Base-by-base conservation (phyloP, 2,329 filamentous ascomycete genomes). In the Phyllosticta capitalensis region DNA sequence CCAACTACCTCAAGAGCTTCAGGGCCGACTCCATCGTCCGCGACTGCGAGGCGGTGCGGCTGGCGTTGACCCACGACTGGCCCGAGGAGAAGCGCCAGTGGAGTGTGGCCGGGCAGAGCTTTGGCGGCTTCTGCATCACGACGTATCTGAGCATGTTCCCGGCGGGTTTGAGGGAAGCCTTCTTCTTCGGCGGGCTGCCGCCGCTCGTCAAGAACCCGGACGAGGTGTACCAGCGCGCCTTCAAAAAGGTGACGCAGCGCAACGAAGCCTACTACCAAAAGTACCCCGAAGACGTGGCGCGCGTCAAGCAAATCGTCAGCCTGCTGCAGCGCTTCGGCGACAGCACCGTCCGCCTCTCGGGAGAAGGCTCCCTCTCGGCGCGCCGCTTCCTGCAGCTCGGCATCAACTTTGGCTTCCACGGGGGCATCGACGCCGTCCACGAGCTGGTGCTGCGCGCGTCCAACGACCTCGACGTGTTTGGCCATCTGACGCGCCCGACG, bases 51-150 rank as follows among this genome's bases (percentile, higher is more conserved):
- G 90, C 92, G 4, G 84, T 97, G 30, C 83, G 92, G 5, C 82
- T 85, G 66, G 86, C 81, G 48, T 77, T 97, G 58, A 94, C 88
- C 0, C 76, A 79, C 5, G 83, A 85, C 56, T 88, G 85, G 66
- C 84, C 88, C 0, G 77, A 81, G 21, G 83, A 87, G 54, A 85
- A 88, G 69, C 83, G 85, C 70, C 85, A 86, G 69, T 96, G 92
- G 92, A 88, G 85, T 61, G 81, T 94, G 28, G 87, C 95, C 63
- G 92, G 92, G 9, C 92, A 96, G 75, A 92, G 87, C 17, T 97
- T 95, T 72, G 92, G 92, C 48, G 92, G 92, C 0, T 96, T 96
- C 72, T 89, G 91, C 68, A 81, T 80, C 54, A 78, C 90, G 33
- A 92, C 88, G 7, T 97, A 96, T 71, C 81, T 97, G 17, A 94